Evolutionary conservation across 495 filamentous ascomycete species (phyloP).

Genomic region (Hypoxylon fuscum): DNA sequence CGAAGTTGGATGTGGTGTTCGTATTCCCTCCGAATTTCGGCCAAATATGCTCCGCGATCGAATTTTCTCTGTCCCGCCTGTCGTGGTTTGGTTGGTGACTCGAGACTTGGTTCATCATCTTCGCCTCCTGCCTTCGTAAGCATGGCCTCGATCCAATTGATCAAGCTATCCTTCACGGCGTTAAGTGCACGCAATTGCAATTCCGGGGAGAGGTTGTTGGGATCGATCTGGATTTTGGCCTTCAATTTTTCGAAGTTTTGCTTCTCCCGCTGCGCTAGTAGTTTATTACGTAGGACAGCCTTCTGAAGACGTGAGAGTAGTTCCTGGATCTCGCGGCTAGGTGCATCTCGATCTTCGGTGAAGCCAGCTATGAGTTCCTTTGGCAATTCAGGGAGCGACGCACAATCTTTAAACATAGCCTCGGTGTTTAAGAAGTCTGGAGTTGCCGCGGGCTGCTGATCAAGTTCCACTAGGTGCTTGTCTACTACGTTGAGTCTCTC

Average conservation of each 20-base stretch:
- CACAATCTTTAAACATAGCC: slow-evolving; percentile 53
- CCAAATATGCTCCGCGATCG: slow-evolving; percentile 51
- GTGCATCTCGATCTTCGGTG: slow-evolving; percentile 43
- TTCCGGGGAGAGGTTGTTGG: slow-evolving; percentile 42
- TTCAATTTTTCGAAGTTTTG: slow-evolving; percentile 67
- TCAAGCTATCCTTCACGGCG: slow-evolving; percentile 69
- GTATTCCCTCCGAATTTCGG: slow-evolving; percentile 62
- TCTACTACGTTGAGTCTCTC: slow-evolving; percentile 60
- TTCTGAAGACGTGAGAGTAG: slow-evolving; percentile 70
- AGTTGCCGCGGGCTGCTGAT: slow-evolving; percentile 63
- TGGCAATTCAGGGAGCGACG: slow-evolving; percentile 58
- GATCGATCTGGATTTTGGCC: slow-evolving; percentile 44
- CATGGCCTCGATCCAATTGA: slow-evolving; percentile 77
- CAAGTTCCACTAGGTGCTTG: slow-evolving; percentile 56
- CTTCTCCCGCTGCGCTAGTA: slow-evolving; percentile 69
- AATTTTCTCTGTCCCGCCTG: slow-evolving; percentile 53
- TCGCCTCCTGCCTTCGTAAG: slow-evolving; percentile 62
- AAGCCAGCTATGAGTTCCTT: slow-evolving; percentile 56
- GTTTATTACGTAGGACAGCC: slow-evolving; percentile 69
- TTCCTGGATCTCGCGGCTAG: slow-evolving; percentile 52
- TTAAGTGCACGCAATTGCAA: slow-evolving; percentile 60
- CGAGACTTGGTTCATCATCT: slow-evolving; percentile 51
- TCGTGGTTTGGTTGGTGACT: slow-evolving; percentile 50
- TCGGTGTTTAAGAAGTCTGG: slow-evolving; percentile 57
- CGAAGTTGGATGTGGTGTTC: slow-evolving; percentile 54